Evolutionary conservation across 2,329 filamentous ascomycete genomes (phyloP).

Genomic region (Alternaria infectoria): DNA sequence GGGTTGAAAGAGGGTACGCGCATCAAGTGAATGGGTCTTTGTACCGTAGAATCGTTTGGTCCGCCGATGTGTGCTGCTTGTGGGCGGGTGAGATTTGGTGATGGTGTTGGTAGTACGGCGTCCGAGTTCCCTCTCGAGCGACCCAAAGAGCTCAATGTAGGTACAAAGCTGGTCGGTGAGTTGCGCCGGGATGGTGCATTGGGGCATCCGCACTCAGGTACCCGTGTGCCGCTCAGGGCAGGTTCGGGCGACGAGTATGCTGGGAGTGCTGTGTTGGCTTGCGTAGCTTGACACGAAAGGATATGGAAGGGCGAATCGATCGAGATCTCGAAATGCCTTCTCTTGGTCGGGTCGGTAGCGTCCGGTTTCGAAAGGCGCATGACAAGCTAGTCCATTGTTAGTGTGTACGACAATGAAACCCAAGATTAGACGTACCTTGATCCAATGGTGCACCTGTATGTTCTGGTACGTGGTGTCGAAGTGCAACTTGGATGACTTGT

Average conservation of each 20-base stretch:
- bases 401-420: not conserved
- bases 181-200: constrained; percentile 63
- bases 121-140: constrained; percentile 38
- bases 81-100: constrained; percentile 57
- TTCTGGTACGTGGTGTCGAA: constrained; percentile 94
- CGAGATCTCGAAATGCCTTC: constrained; percentile 92
- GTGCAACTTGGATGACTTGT: constrained; percentile 71
- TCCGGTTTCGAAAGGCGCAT: constrained; percentile 89
- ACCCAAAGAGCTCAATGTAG: constrained; percentile 65
- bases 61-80: constrained; percentile 55
- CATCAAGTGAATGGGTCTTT: constrained; percentile 82
- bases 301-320: constrained; percentile 96
- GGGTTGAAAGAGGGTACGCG: constrained; percentile 87
- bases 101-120: constrained; percentile 22
- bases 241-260: constrained; percentile 71
- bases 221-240: constrained; percentile 34
- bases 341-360: constrained; percentile 75
- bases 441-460: constrained; percentile 94
- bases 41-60: constrained; percentile 54
- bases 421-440: constrained; percentile 69
- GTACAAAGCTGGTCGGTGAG: constrained; percentile 58
- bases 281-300: constrained; percentile 89
- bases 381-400: constrained; percentile 69
- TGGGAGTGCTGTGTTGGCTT: constrained; percentile 84
- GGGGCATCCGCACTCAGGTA: constrained; percentile 68